A percentile compares a stretch with the other conserved stretches of the same genome.
phyloP scores from a whole-genome alignment of 108 stramenopile species.

The Stephanodiscus triporus region DNA sequence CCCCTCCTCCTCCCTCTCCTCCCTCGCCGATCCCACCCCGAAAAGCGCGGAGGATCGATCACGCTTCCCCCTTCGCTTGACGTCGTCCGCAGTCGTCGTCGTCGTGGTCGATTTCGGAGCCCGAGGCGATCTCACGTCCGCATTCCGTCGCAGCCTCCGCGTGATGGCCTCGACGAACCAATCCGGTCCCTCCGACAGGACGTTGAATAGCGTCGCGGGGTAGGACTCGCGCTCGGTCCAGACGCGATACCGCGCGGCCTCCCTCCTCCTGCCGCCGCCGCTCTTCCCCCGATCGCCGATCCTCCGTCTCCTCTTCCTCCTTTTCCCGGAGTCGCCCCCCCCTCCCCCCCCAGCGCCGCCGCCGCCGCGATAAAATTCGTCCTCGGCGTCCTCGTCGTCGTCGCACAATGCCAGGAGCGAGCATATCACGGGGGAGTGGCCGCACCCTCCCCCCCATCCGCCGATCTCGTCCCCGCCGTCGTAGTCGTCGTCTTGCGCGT shows the following conservation, averaged over 20 bases:
- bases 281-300: not conserved
- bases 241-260: conserved; percentile 72
- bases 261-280: not conserved
- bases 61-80: not conserved
- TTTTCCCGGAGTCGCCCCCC: not conserved
- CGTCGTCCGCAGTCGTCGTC: not conserved
- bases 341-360: conserved; percentile 1
- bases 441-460: too few relatives aligned
- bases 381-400: conserved; percentile 77
- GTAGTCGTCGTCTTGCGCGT: too few relatives aligned
- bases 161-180: conserved; percentile 36
- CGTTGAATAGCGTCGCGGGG: conserved; percentile 86
- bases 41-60: conserved; percentile 1
- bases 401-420: conserved; percentile 69
- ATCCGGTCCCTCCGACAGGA: too few relatives aligned
- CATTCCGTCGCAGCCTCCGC: conserved; percentile 19
- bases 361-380: conserved; percentile 24
- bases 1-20: conserved; percentile 24
- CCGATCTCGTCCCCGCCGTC: conserved; percentile 37
- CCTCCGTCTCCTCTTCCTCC: too few relatives aligned
- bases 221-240: conserved; percentile 84
- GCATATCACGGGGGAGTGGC: conserved; percentile 82
- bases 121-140: conserved; percentile 22
- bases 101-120: too few relatives aligned
- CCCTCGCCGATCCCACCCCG: conserved; percentile 21